Percentiles rank a stretch among this genome's conserved stretches.
Conservation (phyloP, 495 filamentous ascomycete genomes). For the Xylaria sp. region DNA sequence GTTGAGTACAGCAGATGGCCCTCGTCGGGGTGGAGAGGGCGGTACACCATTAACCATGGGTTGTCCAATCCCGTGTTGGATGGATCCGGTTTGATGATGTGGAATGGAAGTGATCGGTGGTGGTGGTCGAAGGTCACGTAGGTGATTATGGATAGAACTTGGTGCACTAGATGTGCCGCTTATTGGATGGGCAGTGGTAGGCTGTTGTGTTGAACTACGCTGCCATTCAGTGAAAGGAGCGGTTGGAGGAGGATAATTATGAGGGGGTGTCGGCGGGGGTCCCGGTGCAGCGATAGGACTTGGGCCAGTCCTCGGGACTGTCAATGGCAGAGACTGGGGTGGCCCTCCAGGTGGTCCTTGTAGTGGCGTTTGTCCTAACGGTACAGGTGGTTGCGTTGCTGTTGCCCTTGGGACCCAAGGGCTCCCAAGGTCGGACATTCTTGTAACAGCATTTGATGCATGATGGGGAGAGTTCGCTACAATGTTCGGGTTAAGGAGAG, state of each 20-base stretch:
- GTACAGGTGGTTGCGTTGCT: constrained; percentile 27
- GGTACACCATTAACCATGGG: constrained; percentile 50
- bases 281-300: constrained; percentile 40
- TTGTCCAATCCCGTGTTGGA: constrained; percentile 50
- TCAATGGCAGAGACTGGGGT: constrained; percentile 36
- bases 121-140: constrained; percentile 50
- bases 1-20: constrained; percentile 32
- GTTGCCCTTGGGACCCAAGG: constrained; percentile 35
- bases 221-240: constrained; percentile 44
- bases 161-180: constrained; percentile 45
- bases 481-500: constrained; percentile 25
- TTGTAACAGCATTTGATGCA: constrained; percentile 32
- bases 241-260: constrained; percentile 47
- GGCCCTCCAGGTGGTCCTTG: constrained; percentile 32
- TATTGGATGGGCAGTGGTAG: constrained; percentile 47
- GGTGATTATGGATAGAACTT: constrained; percentile 48
- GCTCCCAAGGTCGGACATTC: constrained; percentile 32
- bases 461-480: constrained; percentile 30
- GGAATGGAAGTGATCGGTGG: constrained; percentile 48
- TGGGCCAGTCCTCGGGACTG: constrained; percentile 30
- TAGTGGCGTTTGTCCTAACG: constrained; percentile 29
- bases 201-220: constrained; percentile 42
- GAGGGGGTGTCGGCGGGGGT: constrained; percentile 40
- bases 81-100: constrained; percentile 42
- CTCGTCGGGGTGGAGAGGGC: constrained; percentile 47